Conservation (phyloP, 306 rosid species). For the Cucurbita maxima region DNA sequence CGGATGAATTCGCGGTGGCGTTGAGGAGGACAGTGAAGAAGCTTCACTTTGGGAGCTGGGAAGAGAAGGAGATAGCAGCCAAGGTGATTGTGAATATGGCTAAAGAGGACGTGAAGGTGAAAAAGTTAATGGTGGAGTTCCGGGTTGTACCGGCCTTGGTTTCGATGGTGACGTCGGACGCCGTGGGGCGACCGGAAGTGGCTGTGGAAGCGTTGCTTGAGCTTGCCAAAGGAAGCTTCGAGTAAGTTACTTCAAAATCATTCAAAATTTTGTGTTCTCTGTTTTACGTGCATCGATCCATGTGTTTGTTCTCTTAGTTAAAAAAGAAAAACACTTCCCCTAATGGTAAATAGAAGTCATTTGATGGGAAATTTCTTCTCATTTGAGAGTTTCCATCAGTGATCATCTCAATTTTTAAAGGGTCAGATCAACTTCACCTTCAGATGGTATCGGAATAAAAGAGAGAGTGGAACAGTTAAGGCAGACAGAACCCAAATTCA, state of each 20-base stretch:
- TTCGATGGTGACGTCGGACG: conserved; percentile 42
- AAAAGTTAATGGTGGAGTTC: conserved; percentile 59
- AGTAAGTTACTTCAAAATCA: conserved; percentile 26
- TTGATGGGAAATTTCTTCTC: neutral
- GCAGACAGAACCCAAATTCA: neutral
- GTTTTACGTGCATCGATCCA: neutral
- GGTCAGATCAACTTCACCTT: neutral
- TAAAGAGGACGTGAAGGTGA: conserved; percentile 44
- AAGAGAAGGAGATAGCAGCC: conserved; percentile 69
- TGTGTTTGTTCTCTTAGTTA: neutral
- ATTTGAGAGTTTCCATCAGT: neutral
- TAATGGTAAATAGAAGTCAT: neutral
- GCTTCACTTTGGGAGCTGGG: conserved; percentile 84
- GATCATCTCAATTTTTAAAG: neutral
- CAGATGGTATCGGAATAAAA: neutral
- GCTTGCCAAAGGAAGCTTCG: conserved; percentile 67
- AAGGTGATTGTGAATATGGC: conserved; percentile 48
- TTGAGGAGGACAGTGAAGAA: conserved; percentile 70
- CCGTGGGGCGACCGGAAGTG: conserved; percentile 21
- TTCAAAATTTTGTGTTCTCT: neutral
- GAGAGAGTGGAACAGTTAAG: neutral
- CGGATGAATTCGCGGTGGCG: conserved; percentile 10
- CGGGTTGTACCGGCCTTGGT: conserved; percentile 81
- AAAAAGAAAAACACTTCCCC: neutral
- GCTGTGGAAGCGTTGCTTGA: conserved; percentile 45